These are phyloP conservation scores for Mortierella polycephala DNA, from an alignment of 371 early-diverging fungal species.

Conservation along the genomic window DNA sequence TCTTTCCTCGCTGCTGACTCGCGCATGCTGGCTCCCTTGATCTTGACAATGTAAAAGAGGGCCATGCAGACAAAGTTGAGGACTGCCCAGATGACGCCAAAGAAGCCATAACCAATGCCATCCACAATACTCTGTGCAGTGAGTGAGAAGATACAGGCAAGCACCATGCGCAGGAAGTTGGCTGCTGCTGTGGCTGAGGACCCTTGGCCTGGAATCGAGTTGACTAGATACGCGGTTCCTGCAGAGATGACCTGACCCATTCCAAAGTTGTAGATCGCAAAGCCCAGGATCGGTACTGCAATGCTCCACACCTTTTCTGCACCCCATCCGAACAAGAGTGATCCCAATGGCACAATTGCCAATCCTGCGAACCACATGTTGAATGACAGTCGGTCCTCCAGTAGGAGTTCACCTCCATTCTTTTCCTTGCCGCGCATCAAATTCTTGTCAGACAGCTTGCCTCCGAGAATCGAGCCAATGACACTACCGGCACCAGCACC, in stretches of 20 bases:
- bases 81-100: constrained; percentile 35
- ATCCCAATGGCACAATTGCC: constrained; percentile 62
- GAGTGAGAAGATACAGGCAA: constrained; percentile 66
- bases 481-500: constrained; percentile 66
- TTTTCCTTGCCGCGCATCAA: constrained; percentile 58
- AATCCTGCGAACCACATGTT: constrained; percentile 69
- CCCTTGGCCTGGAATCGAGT: constrained; percentile 67
- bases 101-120: constrained; percentile 41
- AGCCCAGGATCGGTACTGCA: constrained; percentile 66
- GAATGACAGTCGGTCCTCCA: constrained; percentile 66
- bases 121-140: constrained; percentile 47
- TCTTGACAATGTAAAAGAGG: constrained; percentile 40
- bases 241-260: constrained; percentile 67
- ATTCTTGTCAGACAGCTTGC: constrained; percentile 63
- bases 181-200: constrained; percentile 70
- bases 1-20: constrained; percentile 35
- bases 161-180: constrained; percentile 65
- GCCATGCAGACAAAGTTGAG: constrained; percentile 39
- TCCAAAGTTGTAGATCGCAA: constrained; percentile 68
- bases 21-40: constrained; percentile 42
- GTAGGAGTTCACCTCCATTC: constrained; percentile 60
- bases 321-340: constrained; percentile 70
- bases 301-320: constrained; percentile 61
- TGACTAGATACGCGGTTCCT: constrained; percentile 64
- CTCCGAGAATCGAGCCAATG: constrained; percentile 63